phyloP scores from a whole-genome alignment of 768 basidiomycete species.

The Gymnopilus junonius region DNA sequence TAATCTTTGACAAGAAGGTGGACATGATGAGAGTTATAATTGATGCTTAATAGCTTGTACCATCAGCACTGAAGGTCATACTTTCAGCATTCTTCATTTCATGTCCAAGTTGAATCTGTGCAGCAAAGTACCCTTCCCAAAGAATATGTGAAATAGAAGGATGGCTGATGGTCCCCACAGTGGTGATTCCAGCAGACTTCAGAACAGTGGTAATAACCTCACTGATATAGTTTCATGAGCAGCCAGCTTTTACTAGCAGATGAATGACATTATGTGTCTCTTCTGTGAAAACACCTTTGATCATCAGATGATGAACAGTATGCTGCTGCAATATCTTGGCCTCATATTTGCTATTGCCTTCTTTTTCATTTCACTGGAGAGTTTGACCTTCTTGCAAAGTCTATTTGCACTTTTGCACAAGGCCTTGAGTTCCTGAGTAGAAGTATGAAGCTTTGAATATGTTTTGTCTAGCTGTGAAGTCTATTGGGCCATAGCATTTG shows the following conservation, averaged over 20 bases:
- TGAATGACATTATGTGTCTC: neutral
- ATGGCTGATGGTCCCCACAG: slow-evolving; percentile 19
- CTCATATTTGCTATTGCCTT: too few relatives aligned
- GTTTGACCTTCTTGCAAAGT: too few relatives aligned
- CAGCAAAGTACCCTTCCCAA: slow-evolving; percentile 25
- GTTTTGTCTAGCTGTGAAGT: neutral
- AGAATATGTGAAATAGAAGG: slow-evolving; percentile 17
- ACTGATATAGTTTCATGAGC: neutral
- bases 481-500: neutral
- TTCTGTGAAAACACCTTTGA: neutral
- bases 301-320: neutral
- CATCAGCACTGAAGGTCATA: slow-evolving; percentile 25
- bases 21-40: slow-evolving; percentile 24
- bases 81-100: slow-evolving; percentile 19
- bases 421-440: neutral
- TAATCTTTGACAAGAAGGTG: slow-evolving; percentile 23
- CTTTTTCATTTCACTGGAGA: too few relatives aligned
- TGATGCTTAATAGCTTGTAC: slow-evolving; percentile 24
- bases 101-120: slow-evolving; percentile 27
- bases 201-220: neutral
- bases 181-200: slow-evolving; percentile 11
- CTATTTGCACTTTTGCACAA: neutral
- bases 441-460: neutral
- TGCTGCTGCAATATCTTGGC: too few relatives aligned
- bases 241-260: neutral